Percentiles rank a stretch among this genome's conserved stretches.
phyloP scores from a whole-genome alignment of 805 yeast genomes.

The Komagataella pseudopastoris region DNA sequence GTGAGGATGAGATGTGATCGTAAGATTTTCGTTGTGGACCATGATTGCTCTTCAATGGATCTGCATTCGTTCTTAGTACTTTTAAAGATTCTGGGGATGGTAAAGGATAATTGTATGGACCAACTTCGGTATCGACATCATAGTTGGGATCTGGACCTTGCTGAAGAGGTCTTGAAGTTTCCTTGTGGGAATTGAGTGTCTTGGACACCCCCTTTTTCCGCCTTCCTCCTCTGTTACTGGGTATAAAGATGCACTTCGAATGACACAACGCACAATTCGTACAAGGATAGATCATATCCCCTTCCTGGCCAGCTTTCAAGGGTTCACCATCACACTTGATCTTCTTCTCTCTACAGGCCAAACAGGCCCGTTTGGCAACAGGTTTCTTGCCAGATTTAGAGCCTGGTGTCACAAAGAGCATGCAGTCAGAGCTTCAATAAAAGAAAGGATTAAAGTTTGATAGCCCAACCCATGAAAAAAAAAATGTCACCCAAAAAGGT shows the following conservation, averaged over 20 bases:
- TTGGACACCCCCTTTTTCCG: conserved; percentile 17
- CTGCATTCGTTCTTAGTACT: background rate
- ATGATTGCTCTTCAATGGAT: background rate
- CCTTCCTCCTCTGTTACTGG: conserved; percentile 44
- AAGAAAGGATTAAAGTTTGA: background rate
- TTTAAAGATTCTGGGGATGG: background rate
- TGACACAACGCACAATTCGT: conserved; percentile 34
- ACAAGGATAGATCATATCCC: conserved; percentile 16
- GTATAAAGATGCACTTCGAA: conserved; percentile 40
- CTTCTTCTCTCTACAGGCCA: conserved; percentile 51
- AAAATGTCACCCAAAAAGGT: background rate
- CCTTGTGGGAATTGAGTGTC: background rate
- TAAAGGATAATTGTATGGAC: background rate
- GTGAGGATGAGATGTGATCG: background rate
- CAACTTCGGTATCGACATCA: background rate
- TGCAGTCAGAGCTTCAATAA: background rate
- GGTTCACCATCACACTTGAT: conserved; percentile 55
- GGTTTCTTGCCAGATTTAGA: background rate
- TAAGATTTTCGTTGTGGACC: background rate
- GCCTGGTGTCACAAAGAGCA: background rate
- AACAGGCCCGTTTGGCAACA: conserved; percentile 50
- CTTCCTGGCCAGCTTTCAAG: conserved; percentile 7
- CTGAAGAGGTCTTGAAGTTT: background rate
- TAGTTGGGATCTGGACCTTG: background rate
- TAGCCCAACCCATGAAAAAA: background rate